Percentiles rank a stretch among this genome's conserved stretches.
These are phyloP conservation scores for Madurella fahalii DNA, from an alignment of 2,329 filamentous ascomycete species.

Conservation along the genomic window DNA sequence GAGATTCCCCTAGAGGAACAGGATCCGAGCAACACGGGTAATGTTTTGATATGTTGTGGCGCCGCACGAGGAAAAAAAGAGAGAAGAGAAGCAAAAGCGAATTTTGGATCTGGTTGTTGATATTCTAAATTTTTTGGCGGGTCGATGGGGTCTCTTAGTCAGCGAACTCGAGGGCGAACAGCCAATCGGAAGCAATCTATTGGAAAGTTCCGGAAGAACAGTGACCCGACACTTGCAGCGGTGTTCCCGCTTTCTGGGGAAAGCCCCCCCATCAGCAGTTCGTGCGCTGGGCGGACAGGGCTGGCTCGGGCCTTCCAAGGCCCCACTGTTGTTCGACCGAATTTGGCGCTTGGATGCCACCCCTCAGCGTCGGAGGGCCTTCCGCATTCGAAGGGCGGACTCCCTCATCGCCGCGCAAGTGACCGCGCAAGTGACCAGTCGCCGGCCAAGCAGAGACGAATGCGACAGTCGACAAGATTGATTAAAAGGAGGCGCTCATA, in stretches of 20 bases:
- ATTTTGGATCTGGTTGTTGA: slow-evolving; percentile 23
- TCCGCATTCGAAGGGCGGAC: slow-evolving; percentile 25
- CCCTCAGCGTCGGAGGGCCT: slow-evolving; percentile 20
- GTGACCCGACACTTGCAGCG: too few species aligned
- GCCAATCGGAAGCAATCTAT: too few species aligned
- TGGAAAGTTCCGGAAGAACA: not conserved
- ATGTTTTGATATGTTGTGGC: slow-evolving; percentile 60
- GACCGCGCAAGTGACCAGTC: slow-evolving; percentile 2
- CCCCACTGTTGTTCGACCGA: not conserved
- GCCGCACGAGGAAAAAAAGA: slow-evolving; percentile 70
- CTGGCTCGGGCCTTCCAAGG: not conserved
- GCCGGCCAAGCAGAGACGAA: slow-evolving; percentile 6
- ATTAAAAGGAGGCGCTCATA: slow-evolving; percentile 13
- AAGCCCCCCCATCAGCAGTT: too few species aligned
- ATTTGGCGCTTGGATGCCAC: not conserved
- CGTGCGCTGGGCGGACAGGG: too few species aligned
- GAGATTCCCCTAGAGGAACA: slow-evolving; percentile 44
- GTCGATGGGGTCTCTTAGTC: slow-evolving; percentile 22
- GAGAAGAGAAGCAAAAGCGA: slow-evolving; percentile 27
- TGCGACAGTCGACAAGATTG: slow-evolving; percentile 14
- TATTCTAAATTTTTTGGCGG: slow-evolving; percentile 20
- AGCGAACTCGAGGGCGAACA: not conserved
- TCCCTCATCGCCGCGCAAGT: slow-evolving; percentile 8
- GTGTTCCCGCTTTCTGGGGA: too few species aligned
- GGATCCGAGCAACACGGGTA: slow-evolving; percentile 79